Conservation (phyloP, 306 rosid species). For the Hylodesmum podocarpum region DNA sequence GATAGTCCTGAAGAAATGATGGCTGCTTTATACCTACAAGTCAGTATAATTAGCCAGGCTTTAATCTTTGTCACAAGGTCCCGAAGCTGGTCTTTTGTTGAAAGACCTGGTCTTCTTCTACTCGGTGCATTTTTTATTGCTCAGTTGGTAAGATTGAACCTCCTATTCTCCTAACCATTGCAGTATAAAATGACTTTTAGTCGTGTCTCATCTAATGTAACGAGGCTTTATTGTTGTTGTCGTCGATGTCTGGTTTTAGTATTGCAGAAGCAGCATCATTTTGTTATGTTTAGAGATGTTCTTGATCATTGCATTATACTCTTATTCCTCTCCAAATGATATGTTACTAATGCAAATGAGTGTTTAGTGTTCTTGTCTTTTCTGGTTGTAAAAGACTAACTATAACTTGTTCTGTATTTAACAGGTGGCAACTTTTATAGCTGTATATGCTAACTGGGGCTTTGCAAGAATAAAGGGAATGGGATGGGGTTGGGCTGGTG, state of each 20-base stretch:
- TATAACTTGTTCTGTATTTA: conserved; percentile 4
- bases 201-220: background rate
- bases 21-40: conserved; percentile 96
- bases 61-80: conserved; percentile 93
- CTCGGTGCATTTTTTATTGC: conserved; percentile 72
- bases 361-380: background rate
- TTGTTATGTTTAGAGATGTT: background rate
- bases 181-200: no score
- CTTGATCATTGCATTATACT: conserved; percentile 4
- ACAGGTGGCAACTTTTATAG: conserved; percentile 82
- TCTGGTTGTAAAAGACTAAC: background rate
- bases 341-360: background rate
- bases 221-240: background rate
- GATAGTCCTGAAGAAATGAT: conserved; percentile 45
- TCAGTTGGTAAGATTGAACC: conserved; percentile 65
- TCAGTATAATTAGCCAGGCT: conserved; percentile 94
- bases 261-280: background rate
- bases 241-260: background rate
- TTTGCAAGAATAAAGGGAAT: conserved; percentile 81
- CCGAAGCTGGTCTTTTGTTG: conserved; percentile 77
- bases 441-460: conserved; percentile 85
- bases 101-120: conserved; percentile 88
- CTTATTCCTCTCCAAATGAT: conserved; percentile 1
- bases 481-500: conserved; percentile 99
- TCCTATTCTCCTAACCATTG: background rate